Conservation (phyloP, 768 basidiomycete genomes). For the Lentinula lateritia region DNA sequence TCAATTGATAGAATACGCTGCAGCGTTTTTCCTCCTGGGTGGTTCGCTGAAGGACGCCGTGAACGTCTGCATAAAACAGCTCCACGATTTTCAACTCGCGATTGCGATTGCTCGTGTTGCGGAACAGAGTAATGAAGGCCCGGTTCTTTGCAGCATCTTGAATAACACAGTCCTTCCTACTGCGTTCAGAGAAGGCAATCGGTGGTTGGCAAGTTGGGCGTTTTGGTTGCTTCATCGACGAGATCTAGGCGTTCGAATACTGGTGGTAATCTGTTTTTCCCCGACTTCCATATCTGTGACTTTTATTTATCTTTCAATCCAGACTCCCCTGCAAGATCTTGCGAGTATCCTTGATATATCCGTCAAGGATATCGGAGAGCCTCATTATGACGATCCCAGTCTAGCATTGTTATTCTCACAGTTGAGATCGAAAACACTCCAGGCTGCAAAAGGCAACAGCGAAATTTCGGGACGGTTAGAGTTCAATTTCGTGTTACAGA, state of each 20-base stretch:
- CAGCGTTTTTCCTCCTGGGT: conserved; percentile 94
- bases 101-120: conserved; percentile 79
- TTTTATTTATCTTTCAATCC: background rate
- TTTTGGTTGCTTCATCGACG: conserved; percentile 90
- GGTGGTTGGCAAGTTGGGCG: conserved; percentile 94
- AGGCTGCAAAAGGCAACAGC: conserved; percentile 88
- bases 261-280: conserved; percentile 56
- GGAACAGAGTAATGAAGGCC: conserved; percentile 80
- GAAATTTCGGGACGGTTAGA: conserved; percentile 86
- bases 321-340: conserved; percentile 78
- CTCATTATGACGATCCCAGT: conserved; percentile 92
- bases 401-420: conserved; percentile 88
- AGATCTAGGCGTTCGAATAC: conserved; percentile 84
- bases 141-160: conserved; percentile 65
- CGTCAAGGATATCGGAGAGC: conserved; percentile 68
- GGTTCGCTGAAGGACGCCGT: conserved; percentile 87
- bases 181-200: conserved; percentile 83
- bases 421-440: conserved; percentile 83
- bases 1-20: conserved; percentile 77
- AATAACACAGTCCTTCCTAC: conserved; percentile 72
- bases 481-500: conserved; percentile 94
- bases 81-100: conserved; percentile 88
- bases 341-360: conserved; percentile 49
- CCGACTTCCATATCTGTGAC: background rate
- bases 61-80: conserved; percentile 81